These are phyloP conservation scores for Chlamydomonas reinhardtii DNA, from an alignment of 163 green algal genomes.

Conservation along the genomic window DNA sequence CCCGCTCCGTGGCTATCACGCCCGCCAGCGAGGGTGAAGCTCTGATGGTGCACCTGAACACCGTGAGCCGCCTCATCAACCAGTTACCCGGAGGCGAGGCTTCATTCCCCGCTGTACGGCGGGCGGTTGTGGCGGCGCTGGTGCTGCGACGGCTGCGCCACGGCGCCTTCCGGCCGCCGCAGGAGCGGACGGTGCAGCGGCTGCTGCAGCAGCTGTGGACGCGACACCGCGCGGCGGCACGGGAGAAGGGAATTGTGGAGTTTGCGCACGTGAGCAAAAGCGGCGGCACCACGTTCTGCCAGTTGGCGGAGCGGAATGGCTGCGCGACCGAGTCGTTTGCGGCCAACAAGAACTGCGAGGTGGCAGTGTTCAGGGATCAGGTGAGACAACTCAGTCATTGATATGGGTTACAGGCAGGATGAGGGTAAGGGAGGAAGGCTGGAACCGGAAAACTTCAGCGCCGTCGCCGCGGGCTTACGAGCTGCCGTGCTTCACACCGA, in stretches of 20 bases:
- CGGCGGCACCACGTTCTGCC: conserved; percentile 30
- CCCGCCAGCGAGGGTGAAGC: too few relatives aligned
- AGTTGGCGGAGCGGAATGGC: conserved; percentile 4
- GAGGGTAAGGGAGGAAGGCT: too few relatives aligned
- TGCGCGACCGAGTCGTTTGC: neutral
- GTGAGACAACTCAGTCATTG: too few relatives aligned
- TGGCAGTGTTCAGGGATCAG: conserved; percentile 1
- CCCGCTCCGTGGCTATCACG: too few relatives aligned
- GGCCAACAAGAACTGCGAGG: neutral
- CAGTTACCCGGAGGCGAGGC: too few relatives aligned
- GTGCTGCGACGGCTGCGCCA: neutral
- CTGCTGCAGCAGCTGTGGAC: neutral
- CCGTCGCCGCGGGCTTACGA: too few relatives aligned
- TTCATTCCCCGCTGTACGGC: neutral
- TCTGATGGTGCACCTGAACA: too few relatives aligned
- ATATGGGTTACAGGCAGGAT: too few relatives aligned
- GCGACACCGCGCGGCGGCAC: neutral
- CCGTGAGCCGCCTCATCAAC: too few relatives aligned
- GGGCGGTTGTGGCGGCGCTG: neutral
- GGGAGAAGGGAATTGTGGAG: neutral
- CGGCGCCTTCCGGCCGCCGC: neutral
- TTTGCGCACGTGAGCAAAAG: conserved; percentile 27
- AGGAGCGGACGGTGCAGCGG: neutral
- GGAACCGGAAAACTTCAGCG: too few relatives aligned
- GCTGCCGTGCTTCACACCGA: neutral